phyloP scores from a whole-genome alignment of 129 eudicot genomes.

The Pseudognaphalium luteoalbum region DNA sequence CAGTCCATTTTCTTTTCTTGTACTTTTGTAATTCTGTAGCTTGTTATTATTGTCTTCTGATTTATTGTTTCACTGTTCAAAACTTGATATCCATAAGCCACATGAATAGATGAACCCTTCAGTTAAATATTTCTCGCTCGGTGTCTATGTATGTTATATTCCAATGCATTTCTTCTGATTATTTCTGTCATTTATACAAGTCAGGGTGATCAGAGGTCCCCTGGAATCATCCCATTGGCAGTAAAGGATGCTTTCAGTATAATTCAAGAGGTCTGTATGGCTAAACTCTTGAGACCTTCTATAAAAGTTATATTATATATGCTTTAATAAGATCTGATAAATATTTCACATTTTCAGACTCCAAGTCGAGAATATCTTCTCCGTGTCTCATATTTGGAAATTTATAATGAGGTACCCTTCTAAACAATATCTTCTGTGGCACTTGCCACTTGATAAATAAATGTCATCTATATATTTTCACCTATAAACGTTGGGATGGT shows the following conservation, averaged over 20 bases:
- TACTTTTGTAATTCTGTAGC: constrained; percentile 11
- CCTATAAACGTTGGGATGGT: background rate
- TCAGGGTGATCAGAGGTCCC: constrained; percentile 99
- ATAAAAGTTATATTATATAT: constrained; percentile 25
- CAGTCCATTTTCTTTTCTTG: constrained; percentile 22
- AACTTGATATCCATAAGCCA: constrained; percentile 12
- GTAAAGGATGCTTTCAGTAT: constrained; percentile 98
- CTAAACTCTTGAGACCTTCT: constrained; percentile 15
- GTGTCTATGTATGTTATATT: constrained; percentile 8
- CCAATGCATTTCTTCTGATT: constrained; percentile 24
- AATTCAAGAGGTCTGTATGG: constrained; percentile 77
- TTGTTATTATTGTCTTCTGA: constrained; percentile 17
- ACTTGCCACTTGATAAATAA: background rate
- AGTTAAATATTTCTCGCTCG: constrained; percentile 16
- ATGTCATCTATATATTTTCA: background rate
- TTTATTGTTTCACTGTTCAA: constrained; percentile 4
- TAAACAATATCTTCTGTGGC: constrained; percentile 19
- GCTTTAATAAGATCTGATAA: constrained; percentile 18
- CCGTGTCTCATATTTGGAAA: constrained; percentile 95
- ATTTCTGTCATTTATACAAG: constrained; percentile 21
- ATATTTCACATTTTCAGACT: constrained; percentile 53
- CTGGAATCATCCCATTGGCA: constrained; percentile 96
- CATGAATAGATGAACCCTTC: constrained; percentile 12
- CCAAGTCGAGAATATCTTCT: constrained; percentile 97
- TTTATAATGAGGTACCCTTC: constrained; percentile 81